These are phyloP conservation scores for Heimioporus sp. DNA, from an alignment of 768 basidiomycete genomes.

Conservation along the genomic window DNA sequence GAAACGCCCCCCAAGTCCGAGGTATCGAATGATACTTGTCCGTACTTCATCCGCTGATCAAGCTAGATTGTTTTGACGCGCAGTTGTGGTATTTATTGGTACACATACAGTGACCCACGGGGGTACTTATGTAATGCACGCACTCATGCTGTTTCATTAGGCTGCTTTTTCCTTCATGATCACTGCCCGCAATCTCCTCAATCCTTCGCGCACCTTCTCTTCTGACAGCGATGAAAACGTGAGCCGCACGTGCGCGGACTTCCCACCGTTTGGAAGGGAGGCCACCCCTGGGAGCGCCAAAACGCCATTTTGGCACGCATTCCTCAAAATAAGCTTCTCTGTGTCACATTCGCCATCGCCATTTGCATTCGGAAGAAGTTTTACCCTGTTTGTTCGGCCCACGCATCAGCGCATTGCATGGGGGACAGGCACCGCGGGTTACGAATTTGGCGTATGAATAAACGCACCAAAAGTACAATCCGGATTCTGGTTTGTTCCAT, in stretches of 20 bases:
- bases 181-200: constrained; percentile 49
- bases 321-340: constrained; percentile 59
- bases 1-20: too few relatives aligned
- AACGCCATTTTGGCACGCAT: constrained; percentile 74
- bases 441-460: neutral
- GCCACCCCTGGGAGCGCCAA: constrained; percentile 77
- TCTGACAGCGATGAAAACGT: constrained; percentile 64
- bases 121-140: too few relatives aligned
- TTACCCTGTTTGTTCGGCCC: constrained; percentile 46
- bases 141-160: too few relatives aligned
- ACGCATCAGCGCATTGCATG: neutral
- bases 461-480: constrained; percentile 80
- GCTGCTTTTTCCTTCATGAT: constrained; percentile 17
- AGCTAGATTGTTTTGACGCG: too few relatives aligned
- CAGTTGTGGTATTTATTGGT: too few relatives aligned
- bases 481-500: constrained; percentile 63
- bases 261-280: constrained; percentile 64
- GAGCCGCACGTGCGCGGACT: constrained; percentile 68
- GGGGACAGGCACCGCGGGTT: constrained; percentile 3
- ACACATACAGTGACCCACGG: too few relatives aligned
- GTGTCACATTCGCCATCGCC: constrained; percentile 51
- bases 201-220: constrained; percentile 65
- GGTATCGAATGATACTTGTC: too few relatives aligned
- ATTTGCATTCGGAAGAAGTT: constrained; percentile 42
- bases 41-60: too few relatives aligned